phyloP scores from a whole-genome alignment of 768 basidiomycete species.

The Pleurotus cornucopiae region DNA sequence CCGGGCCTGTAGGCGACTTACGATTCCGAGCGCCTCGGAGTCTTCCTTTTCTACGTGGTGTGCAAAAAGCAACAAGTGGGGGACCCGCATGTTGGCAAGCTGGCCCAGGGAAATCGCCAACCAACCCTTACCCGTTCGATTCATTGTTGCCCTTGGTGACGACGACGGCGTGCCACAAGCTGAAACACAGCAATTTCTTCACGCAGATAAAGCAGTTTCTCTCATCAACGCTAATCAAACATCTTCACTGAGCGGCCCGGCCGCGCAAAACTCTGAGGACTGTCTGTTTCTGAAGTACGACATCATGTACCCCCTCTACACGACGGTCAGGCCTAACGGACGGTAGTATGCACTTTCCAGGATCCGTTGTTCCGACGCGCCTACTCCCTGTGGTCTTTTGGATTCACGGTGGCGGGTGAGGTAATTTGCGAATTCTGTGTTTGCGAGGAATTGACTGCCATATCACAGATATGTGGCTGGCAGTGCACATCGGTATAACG shows the following conservation, averaged over 20 bases:
- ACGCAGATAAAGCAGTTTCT: constrained; percentile 21
- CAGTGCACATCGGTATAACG: constrained; percentile 2
- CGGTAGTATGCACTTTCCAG: constrained; percentile 29
- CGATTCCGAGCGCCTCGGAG: constrained; percentile 30
- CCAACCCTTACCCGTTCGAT: no score
- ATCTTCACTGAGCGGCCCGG: not conserved
- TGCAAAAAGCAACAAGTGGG: constrained; percentile 24
- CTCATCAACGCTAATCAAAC: constrained; percentile 21
- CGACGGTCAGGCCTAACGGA: not conserved
- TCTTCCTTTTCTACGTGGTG: constrained; percentile 21
- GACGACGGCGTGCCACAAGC: not conserved
- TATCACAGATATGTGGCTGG: constrained; percentile 1
- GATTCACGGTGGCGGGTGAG: constrained; percentile 10
- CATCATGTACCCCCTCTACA: not conserved
- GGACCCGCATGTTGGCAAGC: no score
- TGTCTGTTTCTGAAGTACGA: constrained; percentile 36
- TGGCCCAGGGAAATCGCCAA: no score
- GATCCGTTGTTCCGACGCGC: constrained; percentile 17
- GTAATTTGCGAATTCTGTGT: no score
- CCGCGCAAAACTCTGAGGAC: constrained; percentile 25
- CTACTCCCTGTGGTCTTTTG: constrained; percentile 15
- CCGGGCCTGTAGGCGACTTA: constrained; percentile 33
- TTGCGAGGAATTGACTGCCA: no score
- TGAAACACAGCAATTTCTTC: constrained; percentile 26
- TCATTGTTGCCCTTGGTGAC: no score